phyloP scores from a whole-genome alignment of 176 grass and related monocot genomes.

The Carex parvula region DNA sequence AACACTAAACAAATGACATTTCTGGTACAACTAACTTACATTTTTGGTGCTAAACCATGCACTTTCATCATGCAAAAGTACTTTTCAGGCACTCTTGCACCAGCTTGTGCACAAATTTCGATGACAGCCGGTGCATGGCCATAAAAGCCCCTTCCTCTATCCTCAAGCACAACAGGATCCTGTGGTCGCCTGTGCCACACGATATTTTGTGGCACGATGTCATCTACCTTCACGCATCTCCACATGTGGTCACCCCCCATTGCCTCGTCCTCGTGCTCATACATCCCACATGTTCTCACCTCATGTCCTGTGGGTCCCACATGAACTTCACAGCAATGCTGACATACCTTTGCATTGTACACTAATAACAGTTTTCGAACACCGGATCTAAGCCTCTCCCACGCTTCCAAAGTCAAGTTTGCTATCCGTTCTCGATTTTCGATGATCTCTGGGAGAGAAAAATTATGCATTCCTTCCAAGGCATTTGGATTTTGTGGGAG shows the following conservation, averaged over 20 bases:
- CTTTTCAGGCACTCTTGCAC: conserved; percentile 52
- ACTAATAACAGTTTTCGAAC: conserved; percentile 72
- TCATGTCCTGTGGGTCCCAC: conserved; percentile 71
- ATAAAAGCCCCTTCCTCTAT: conserved; percentile 56
- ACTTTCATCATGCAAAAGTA: conserved; percentile 87
- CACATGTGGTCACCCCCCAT: conserved; percentile 76
- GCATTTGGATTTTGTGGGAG: conserved; percentile 32
- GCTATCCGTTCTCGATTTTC: conserved; percentile 26
- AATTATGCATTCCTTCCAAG: not conserved
- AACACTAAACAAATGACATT: not conserved
- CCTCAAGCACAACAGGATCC: conserved; percentile 60
- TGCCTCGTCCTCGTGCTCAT: conserved; percentile 60
- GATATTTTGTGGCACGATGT: conserved; percentile 64
- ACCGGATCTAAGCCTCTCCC: conserved; percentile 71
- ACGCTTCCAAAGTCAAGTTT: conserved; percentile 68
- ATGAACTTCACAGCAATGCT: conserved; percentile 80
- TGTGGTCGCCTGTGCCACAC: conserved; percentile 83
- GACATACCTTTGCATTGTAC: conserved; percentile 80
- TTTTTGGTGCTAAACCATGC: conserved; percentile 47
- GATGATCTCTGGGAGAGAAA: not conserved
- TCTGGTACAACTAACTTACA: conserved; percentile 11
- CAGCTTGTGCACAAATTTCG: conserved; percentile 68
- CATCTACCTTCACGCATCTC: conserved; percentile 67
- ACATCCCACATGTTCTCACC: conserved; percentile 78
- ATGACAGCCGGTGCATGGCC: conserved; percentile 82